Conservation (phyloP, 306 rosid species). For the Astragalus membranaceus region DNA sequence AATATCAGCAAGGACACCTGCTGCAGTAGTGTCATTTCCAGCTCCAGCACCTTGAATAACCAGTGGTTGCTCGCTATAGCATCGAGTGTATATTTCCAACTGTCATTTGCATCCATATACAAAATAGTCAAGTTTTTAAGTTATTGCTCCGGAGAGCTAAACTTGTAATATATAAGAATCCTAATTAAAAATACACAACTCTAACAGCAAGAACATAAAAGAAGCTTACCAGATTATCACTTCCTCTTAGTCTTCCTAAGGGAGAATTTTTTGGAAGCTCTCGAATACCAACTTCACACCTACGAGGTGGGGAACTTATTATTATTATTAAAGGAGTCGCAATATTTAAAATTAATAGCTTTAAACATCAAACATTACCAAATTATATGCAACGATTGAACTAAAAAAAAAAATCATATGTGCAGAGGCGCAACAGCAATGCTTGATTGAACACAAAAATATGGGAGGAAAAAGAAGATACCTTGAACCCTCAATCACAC, state of each 20-base stretch:
- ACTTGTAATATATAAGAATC: neutral
- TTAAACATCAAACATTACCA: neutral
- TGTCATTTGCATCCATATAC: conserved; percentile 33
- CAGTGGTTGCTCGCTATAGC: conserved; percentile 68
- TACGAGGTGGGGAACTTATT: neutral
- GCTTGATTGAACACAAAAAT: conserved; percentile 9
- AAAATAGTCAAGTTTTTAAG: conserved; percentile 3
- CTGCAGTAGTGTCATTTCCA: conserved; percentile 92
- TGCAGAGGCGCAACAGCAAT: neutral
- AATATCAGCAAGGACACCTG: conserved; percentile 94
- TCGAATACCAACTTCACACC: conserved; percentile 89
- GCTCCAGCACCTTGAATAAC: conserved; percentile 99
- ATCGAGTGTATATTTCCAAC: conserved; percentile 80
- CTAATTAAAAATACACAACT: neutral
- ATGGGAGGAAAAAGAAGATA: conserved; percentile 11
- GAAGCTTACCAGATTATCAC: conserved; percentile 82
- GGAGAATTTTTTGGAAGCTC: conserved; percentile 76
- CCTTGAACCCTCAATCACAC: conserved; percentile 69
- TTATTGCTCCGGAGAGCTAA: neutral
- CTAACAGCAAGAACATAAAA: neutral
- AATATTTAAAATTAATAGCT: neutral
- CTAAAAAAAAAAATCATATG: neutral
- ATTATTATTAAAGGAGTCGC: neutral
- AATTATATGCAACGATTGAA: neutral
- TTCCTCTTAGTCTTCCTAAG: conserved; percentile 89